A percentile compares a stretch with the other conserved stretches of the same genome.
Evolutionary conservation across 345 rosid genomes (phyloP).

Genomic region (Crucihimalaya himalaica): DNA sequence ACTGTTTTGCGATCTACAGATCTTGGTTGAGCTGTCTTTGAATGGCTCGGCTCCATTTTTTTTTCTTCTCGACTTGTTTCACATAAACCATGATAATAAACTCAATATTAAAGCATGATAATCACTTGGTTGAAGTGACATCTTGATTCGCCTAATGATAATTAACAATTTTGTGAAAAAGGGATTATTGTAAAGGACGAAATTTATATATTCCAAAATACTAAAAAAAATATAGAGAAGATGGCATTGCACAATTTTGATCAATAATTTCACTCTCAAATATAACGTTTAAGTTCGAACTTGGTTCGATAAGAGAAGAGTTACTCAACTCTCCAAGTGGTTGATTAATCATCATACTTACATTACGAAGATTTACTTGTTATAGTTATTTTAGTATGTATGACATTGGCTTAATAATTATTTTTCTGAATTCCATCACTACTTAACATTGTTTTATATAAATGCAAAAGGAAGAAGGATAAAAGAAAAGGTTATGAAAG

Average conservation of each 20-base stretch:
- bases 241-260: background rate
- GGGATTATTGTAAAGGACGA: background rate
- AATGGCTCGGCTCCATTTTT: constrained; percentile 34
- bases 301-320: background rate
- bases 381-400: background rate
- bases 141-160: constrained; percentile 12
- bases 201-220: constrained; percentile 31
- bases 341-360: background rate
- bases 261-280: background rate
- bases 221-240: background rate
- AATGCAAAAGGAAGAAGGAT: constrained; percentile 18
- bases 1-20: constrained; percentile 36
- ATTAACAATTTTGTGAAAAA: background rate
- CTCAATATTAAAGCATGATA: too few relatives aligned
- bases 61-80: background rate
- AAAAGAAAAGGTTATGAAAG: constrained; percentile 17
- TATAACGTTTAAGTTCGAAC: background rate
- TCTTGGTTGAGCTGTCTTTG: constrained; percentile 32
- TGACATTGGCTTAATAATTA: background rate
- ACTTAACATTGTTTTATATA: background rate
- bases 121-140: constrained; percentile 11
- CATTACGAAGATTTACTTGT: background rate
- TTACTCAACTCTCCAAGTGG: background rate
- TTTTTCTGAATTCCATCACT: background rate
- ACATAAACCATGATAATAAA: background rate